Conservation (phyloP, 495 filamentous ascomycete genomes). For the Penicillium herquei region DNA sequence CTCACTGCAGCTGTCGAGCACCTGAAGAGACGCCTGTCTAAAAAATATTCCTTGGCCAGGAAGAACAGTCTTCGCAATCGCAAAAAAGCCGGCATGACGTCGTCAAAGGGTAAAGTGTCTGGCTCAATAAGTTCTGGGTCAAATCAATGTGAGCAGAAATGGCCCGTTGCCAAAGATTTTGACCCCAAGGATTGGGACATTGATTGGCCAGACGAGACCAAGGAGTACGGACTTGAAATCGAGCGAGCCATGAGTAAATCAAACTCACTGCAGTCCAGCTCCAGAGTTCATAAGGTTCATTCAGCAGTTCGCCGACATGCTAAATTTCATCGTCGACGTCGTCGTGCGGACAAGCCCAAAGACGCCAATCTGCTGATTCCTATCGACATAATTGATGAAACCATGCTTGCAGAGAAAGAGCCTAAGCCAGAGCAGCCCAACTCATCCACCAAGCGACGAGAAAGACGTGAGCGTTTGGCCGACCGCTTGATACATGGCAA, state of each 20-base stretch:
- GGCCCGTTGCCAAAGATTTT: too few species aligned
- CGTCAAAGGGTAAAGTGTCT: not conserved
- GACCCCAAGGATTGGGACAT: too few species aligned
- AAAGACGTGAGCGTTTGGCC: conserved; percentile 21
- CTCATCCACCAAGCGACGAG: conserved; percentile 26
- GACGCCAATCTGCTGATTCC: not conserved
- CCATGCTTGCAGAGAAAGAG: not conserved
- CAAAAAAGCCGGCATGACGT: too few species aligned
- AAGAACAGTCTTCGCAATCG: too few species aligned
- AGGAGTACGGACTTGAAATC: too few species aligned
- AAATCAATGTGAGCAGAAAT: too few species aligned
- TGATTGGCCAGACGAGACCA: too few species aligned
- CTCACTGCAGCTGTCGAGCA: not conserved
- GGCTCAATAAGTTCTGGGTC: too few species aligned
- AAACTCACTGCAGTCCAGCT: not conserved
- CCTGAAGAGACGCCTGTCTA: not conserved
- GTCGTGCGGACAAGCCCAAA: conserved; percentile 3
- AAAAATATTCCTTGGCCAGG: not conserved
- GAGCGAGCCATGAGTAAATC: not conserved
- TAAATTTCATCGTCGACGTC: conserved; percentile 2
- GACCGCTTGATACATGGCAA: not conserved
- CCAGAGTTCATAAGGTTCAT: not conserved
- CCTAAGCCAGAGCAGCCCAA: conserved; percentile 21
- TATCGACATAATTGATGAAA: not conserved
- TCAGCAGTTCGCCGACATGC: not conserved